These are phyloP conservation scores for Euphorbia schlechtendalii DNA, from an alignment of 441 rosid species.

Conservation along the genomic window DNA sequence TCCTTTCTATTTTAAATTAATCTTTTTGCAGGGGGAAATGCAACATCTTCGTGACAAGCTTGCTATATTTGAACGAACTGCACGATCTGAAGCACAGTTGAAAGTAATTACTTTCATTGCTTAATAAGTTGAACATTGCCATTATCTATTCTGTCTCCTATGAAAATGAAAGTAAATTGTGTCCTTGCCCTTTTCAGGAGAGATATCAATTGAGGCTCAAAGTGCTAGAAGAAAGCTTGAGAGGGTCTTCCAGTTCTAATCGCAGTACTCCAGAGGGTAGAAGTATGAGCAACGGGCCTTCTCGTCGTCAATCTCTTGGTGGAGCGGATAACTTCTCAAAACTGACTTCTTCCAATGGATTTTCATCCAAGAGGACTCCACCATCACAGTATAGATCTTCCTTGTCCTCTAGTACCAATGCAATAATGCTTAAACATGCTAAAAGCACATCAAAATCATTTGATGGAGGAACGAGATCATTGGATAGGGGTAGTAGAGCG, in stretches of 20 bases:
- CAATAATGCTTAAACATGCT: slow-evolving; percentile 86
- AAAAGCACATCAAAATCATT: slow-evolving; percentile 95
- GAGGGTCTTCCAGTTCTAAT: slow-evolving; percentile 57
- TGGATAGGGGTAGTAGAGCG: slow-evolving; percentile 71
- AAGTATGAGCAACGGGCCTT: slow-evolving; percentile 76
- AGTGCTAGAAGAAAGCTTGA: slow-evolving; percentile 84
- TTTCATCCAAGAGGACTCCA: slow-evolving; percentile 64
- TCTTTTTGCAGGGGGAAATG: slow-evolving; percentile 82
- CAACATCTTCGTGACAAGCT: slow-evolving; percentile 96
- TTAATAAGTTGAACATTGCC: slow-evolving; percentile 8
- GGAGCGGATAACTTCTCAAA: slow-evolving; percentile 78
- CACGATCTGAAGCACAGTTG: slow-evolving; percentile 91
- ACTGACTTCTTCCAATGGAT: slow-evolving; percentile 70
- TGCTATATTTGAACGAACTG: slow-evolving; percentile 74
- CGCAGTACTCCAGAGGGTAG: slow-evolving; percentile 65
- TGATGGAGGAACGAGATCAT: slow-evolving; percentile 92
- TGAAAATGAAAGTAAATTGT: slow-evolving; percentile 18
- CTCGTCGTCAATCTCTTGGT: slow-evolving; percentile 94
- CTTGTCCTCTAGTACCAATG: slow-evolving; percentile 51
- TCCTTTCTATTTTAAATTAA: too few species aligned
- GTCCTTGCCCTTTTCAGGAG: slow-evolving; percentile 42
- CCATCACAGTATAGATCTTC: slow-evolving; percentile 52
- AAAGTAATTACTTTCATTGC: slow-evolving; percentile 51
- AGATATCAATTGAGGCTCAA: slow-evolving; percentile 83
- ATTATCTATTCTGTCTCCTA: neutral